Evolutionary conservation across 352 stramenopile genomes (phyloP), one percentile per base, ranked within the genome.

Genomic region (Phytopythium boreale): DNA sequence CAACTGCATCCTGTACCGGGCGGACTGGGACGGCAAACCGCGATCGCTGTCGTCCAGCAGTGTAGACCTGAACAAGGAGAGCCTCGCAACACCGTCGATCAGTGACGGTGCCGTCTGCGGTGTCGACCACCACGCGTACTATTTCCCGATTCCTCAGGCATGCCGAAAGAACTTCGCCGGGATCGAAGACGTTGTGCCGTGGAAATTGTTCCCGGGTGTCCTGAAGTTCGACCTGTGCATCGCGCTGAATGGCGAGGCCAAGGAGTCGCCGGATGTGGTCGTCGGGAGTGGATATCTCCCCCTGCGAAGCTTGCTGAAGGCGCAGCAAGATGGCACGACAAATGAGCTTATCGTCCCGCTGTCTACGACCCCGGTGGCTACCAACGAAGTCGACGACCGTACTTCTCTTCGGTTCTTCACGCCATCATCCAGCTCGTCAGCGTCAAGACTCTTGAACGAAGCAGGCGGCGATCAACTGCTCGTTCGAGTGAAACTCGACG

Each of bases 91-190:
- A 43, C 14, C 37, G 37, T 17, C 37, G 11, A 9, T 15, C 37
- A 20, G n/a, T 29, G 58, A 26, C 56, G 56, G 56, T 43, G 44
- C 44, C 5, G 61, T 31, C 7, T 90, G 77, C 51, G 86, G 84
- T 20, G 68, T 95, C 19, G 87, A 95, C 69, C 84, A 93, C 43
- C 83, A 95, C 51, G 82, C 87, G n/a, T 89, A 81, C 60, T 93
- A 88, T 46, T 95, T 93, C 57, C 87, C 84, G 20, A 73, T 95
- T 19, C 84, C 84, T 8, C 87, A 93, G 70, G 80, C 84, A 8
- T 80, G 72, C 50, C 79, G 84, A 17, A 91, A 90, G 67, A 92
- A 88, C 63, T 92, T 89, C 57, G 84, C 84, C 19, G 82, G 85
- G 4, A 82, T 83, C 44, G 76, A 89, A 39, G 82, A 93, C 70